These are phyloP conservation scores for Candida albicans DNA, from an alignment of 1,139 yeast genomes.

Conservation along the genomic window DNA sequence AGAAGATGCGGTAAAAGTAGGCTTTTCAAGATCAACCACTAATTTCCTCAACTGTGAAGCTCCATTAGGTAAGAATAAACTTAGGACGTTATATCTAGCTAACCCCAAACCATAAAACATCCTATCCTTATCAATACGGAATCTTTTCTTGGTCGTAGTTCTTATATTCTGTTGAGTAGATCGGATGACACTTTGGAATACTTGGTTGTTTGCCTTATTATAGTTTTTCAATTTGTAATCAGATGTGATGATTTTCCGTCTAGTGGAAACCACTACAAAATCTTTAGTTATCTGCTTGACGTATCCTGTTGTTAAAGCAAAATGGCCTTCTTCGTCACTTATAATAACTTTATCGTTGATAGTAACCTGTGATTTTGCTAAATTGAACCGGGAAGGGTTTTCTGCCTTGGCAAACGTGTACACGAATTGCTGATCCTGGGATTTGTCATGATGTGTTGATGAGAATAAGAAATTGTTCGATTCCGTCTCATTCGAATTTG, in stretches of 20 bases:
- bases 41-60: constrained; percentile 53
- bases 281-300: constrained; percentile 45
- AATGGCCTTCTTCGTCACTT: constrained; percentile 81
- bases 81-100: constrained; percentile 74
- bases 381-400: not conserved
- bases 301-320: constrained; percentile 67
- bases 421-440: constrained; percentile 26
- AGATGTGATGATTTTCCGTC: constrained; percentile 52
- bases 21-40: constrained; percentile 57
- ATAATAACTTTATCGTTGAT: constrained; percentile 61
- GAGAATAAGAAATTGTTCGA: constrained; percentile 5
- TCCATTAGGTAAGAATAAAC: constrained; percentile 59
- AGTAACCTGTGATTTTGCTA: constrained; percentile 41
- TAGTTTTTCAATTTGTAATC: constrained; percentile 42
- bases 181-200: constrained; percentile 47
- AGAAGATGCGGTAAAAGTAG: constrained; percentile 18
- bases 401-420: constrained; percentile 43
- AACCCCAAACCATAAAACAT: constrained; percentile 71
- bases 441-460: constrained; percentile 10
- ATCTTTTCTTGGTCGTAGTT: constrained; percentile 23
- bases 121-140: constrained; percentile 80
- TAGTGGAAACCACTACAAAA: constrained; percentile 43
- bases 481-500: constrained; percentile 24
- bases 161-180: constrained; percentile 11
- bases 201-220: constrained; percentile 45